These are phyloP conservation scores for Zelonia costaricensis DNA, from an alignment of 208 protist species.

Conservation along the genomic window DNA sequence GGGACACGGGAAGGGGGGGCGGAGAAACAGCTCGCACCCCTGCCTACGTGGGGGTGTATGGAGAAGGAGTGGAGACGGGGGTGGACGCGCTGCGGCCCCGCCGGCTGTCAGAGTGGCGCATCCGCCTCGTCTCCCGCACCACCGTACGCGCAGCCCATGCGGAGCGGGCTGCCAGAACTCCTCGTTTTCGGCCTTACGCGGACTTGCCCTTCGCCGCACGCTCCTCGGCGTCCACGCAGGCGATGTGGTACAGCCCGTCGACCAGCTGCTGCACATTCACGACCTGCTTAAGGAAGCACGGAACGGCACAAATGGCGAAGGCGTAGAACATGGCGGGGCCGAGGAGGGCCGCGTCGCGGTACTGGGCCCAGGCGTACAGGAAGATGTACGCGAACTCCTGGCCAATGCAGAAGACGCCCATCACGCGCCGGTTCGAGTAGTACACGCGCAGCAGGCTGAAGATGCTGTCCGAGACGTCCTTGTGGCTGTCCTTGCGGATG, in stretches of 20 bases:
- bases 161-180: no score
- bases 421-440: slow-evolving; percentile 88
- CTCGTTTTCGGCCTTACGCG: neutral
- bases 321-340: slow-evolving; percentile 30
- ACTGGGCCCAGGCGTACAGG: slow-evolving; percentile 77
- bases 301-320: slow-evolving; percentile 42
- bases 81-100: no score
- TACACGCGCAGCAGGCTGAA: slow-evolving; percentile 88
- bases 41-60: no score
- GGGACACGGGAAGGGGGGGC: no score
- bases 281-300: slow-evolving; percentile 84
- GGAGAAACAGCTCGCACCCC: no score
- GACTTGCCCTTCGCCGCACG: slow-evolving; percentile 38
- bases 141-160: no score
- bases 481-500: slow-evolving; percentile 70
- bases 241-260: slow-evolving; percentile 85
- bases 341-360: slow-evolving; percentile 31
- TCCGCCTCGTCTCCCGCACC: no score
- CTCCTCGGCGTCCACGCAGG: slow-evolving; percentile 64
- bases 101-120: no score
- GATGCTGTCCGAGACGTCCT: slow-evolving; percentile 83
- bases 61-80: no score
- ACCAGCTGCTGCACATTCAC: slow-evolving; percentile 92
- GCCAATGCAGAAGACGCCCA: slow-evolving; percentile 86
- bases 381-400: slow-evolving; percentile 94